phyloP scores from a whole-genome alignment of 1,284 basidiomycete species.

The Cryptococcus sp. region DNA sequence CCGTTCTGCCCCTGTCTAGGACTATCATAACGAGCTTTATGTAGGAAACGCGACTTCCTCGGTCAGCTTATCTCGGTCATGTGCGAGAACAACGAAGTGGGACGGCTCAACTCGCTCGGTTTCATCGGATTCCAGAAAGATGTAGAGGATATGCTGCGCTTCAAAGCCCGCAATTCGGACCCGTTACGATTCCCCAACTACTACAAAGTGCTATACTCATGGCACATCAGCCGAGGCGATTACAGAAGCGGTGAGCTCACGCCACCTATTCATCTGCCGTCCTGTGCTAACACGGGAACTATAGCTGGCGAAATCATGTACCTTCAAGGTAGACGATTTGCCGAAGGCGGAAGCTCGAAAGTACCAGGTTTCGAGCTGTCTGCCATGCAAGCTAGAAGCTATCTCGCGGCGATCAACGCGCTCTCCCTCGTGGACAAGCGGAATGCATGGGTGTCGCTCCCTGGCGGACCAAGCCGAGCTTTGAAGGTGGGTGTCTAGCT shows the following conservation, averaged over 20 bases:
- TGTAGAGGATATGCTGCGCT: constrained; percentile 84
- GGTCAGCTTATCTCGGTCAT: constrained; percentile 82
- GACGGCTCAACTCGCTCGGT: constrained; percentile 76
- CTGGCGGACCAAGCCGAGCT: constrained; percentile 18
- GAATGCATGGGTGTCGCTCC: constrained; percentile 80
- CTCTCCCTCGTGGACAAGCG: constrained; percentile 77
- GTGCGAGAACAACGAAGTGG: constrained; percentile 85
- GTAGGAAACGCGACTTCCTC: constrained; percentile 76
- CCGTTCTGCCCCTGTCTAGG: not conserved
- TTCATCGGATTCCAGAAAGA: constrained; percentile 84
- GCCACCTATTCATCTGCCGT: not conserved
- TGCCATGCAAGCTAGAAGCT: constrained; percentile 75
- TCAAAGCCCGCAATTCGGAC: constrained; percentile 93
- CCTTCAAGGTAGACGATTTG: constrained; percentile 80
- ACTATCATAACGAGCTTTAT: constrained; percentile 6
- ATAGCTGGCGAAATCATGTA: constrained; percentile 91
- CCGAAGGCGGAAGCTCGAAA: constrained; percentile 52
- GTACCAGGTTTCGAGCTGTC: constrained; percentile 61
- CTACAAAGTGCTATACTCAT: constrained; percentile 91
- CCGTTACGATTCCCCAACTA: constrained; percentile 84
- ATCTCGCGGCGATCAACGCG: constrained; percentile 85
- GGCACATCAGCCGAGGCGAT: constrained; percentile 82
- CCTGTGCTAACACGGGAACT: not conserved
- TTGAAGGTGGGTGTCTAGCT: constrained; percentile 9
- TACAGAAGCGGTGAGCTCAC: constrained; percentile 76